phyloP scores from a whole-genome alignment of 768 basidiomycete genomes.

The Panaeolus cyanescens region DNA sequence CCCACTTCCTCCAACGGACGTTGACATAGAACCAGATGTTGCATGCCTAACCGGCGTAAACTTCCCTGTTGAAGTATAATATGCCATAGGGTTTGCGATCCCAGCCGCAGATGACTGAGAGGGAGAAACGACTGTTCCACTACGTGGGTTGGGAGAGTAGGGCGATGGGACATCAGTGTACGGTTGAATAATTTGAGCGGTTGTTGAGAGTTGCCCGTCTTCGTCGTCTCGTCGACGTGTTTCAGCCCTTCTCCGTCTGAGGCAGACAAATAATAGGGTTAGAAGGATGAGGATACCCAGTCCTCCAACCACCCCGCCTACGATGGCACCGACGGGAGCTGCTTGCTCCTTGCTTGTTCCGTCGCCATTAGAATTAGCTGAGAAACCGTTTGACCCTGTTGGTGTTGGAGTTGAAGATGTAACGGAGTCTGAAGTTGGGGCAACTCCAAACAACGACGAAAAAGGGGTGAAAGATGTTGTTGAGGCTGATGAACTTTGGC shows the following conservation, averaged over 20 bases:
- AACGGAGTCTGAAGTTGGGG: neutral
- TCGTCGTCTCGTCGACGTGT: neutral
- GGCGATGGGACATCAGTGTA: neutral
- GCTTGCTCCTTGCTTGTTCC: neutral
- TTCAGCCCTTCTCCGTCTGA: neutral
- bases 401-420: neutral
- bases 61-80: neutral
- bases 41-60: neutral
- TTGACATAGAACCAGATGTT: neutral
- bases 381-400: neutral
- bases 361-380: neutral
- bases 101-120: neutral
- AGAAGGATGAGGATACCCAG: neutral
- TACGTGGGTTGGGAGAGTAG: neutral
- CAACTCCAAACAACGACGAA: neutral
- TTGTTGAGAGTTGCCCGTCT: neutral
- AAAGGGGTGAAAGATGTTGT: neutral
- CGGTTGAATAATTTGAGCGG: neutral
- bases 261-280: neutral
- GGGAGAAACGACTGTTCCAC: neutral
- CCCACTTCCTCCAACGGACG: neutral
- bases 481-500: neutral
- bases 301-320: conserved; percentile 4
- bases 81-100: neutral
- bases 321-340: neutral